These are phyloP conservation scores for Lachancea nothofagi DNA, from an alignment of 805 yeast species.

Conservation along the genomic window DNA sequence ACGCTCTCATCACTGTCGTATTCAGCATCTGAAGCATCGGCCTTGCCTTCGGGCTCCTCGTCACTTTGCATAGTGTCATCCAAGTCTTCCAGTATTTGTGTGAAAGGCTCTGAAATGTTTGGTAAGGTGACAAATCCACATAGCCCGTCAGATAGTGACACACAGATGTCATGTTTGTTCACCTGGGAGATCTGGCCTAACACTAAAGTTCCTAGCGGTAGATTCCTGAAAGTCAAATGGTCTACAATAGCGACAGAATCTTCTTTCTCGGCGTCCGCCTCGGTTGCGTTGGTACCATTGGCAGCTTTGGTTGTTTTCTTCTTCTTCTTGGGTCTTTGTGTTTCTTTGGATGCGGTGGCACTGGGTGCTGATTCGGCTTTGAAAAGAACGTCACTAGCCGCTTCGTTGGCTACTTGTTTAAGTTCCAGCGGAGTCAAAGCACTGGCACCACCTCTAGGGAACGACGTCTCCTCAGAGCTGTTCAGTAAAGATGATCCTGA, in stretches of 20 bases:
- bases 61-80: slow-evolving; percentile 46
- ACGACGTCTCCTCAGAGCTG: slow-evolving; percentile 40
- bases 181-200: slow-evolving; percentile 71
- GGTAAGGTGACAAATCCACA: slow-evolving; percentile 75
- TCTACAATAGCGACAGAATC: slow-evolving; percentile 47
- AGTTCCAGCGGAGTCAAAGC: slow-evolving; percentile 84
- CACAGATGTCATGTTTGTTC: slow-evolving; percentile 54
- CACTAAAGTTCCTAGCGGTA: slow-evolving; percentile 66
- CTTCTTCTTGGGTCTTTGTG: slow-evolving; percentile 38
- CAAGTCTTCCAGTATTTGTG: slow-evolving; percentile 49
- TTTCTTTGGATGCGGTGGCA: slow-evolving; percentile 15
- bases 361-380: slow-evolving; percentile 28
- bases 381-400: slow-evolving; percentile 78
- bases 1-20: slow-evolving; percentile 28
- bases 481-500: slow-evolving; percentile 34
- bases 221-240: slow-evolving; percentile 52
- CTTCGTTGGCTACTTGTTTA: slow-evolving; percentile 89
- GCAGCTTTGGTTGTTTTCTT: slow-evolving; percentile 33
- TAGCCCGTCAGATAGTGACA: slow-evolving; percentile 76
- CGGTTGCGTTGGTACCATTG: slow-evolving; percentile 17
- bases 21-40: slow-evolving; percentile 17
- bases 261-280: slow-evolving; percentile 25
- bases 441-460: slow-evolving; percentile 95
- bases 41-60: slow-evolving; percentile 38
- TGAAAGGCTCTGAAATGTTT: slow-evolving; percentile 59